Percentiles rank a stretch among this genome's conserved stretches.
Evolutionary conservation across 2,329 filamentous ascomycete genomes (phyloP).

Genomic region (Graphilbum ipis-grandicollis): DNA sequence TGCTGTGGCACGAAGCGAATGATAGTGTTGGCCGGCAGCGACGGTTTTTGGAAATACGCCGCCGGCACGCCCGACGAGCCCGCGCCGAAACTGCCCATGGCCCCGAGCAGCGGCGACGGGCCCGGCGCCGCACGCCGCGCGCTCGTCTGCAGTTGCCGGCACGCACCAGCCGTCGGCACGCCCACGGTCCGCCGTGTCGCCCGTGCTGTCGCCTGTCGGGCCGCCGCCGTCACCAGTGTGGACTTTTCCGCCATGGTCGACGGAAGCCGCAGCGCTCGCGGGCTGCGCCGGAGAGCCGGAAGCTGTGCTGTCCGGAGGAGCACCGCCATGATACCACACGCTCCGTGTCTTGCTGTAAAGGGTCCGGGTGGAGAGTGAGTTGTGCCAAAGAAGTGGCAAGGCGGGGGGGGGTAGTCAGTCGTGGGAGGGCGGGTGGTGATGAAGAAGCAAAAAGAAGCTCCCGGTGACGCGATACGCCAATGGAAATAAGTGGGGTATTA

Average conservation of each 20-base stretch:
- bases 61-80: slow-evolving; percentile 25
- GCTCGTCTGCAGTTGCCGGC: slow-evolving; percentile 10
- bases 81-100: slow-evolving; percentile 12
- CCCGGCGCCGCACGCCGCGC: slow-evolving; percentile 9
- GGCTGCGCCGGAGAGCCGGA: background rate
- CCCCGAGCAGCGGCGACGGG: slow-evolving; percentile 12
- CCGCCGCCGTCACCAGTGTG: background rate
- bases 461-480: no score
- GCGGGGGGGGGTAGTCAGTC: no score
- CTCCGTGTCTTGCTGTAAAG: background rate
- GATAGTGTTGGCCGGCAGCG: slow-evolving; percentile 81
- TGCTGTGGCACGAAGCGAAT: slow-evolving; percentile 98
- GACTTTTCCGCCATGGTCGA: background rate
- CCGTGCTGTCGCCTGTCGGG: background rate
- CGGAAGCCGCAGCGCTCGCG: background rate
- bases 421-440: no score
- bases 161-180: no score
- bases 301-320: background rate
- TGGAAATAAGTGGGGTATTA: no score
- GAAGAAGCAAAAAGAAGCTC: no score
- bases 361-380: no score
- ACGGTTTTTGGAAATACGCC: slow-evolving; percentile 63
- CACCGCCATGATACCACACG: background rate
- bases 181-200: no score
- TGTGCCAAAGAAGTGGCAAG: no score